phyloP scores from a whole-genome alignment of 1,139 yeast genomes.

The Kodamaea plutei region DNA sequence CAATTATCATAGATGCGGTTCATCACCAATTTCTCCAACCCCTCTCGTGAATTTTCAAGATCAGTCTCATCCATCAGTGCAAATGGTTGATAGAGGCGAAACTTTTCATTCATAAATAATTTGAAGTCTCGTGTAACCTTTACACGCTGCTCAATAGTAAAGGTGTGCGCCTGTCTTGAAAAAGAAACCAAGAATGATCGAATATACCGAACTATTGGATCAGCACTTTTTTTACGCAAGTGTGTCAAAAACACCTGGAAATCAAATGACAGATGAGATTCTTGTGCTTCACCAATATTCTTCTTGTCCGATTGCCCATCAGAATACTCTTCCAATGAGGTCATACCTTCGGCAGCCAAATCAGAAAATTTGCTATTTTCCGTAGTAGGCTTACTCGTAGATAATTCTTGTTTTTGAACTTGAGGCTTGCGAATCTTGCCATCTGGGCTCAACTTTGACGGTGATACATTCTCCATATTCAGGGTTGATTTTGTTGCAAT shows the following conservation, averaged over 20 bases:
- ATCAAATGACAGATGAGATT: slow-evolving; percentile 60
- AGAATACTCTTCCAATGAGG: slow-evolving; percentile 15
- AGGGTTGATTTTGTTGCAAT: no score
- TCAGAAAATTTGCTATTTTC: slow-evolving; percentile 15
- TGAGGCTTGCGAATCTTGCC: no score
- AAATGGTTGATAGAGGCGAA: slow-evolving; percentile 70
- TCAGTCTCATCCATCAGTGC: slow-evolving; percentile 54
- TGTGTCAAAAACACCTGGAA: slow-evolving; percentile 76
- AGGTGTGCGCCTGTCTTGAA: slow-evolving; percentile 51
- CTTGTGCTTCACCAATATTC: no score
- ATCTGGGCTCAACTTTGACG: no score
- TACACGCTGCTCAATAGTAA: slow-evolving; percentile 74
- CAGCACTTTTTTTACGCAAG: slow-evolving; percentile 72
- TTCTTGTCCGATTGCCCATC: slow-evolving; percentile 18
- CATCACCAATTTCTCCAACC: slow-evolving; percentile 89
- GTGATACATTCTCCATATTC: no score
- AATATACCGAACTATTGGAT: slow-evolving; percentile 83
- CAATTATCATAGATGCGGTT: slow-evolving; percentile 75
- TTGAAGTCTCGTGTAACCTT: slow-evolving; percentile 75
- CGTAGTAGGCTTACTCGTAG: no score
- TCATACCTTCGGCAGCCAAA: slow-evolving; percentile 13
- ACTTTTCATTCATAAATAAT: slow-evolving; percentile 62
- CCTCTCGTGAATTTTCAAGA: slow-evolving; percentile 77
- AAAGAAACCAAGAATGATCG: slow-evolving; percentile 78
- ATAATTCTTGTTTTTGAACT: no score